Base-by-base conservation (phyloP, 176 grass and related monocot genomes). In the Zea luxurians region DNA sequence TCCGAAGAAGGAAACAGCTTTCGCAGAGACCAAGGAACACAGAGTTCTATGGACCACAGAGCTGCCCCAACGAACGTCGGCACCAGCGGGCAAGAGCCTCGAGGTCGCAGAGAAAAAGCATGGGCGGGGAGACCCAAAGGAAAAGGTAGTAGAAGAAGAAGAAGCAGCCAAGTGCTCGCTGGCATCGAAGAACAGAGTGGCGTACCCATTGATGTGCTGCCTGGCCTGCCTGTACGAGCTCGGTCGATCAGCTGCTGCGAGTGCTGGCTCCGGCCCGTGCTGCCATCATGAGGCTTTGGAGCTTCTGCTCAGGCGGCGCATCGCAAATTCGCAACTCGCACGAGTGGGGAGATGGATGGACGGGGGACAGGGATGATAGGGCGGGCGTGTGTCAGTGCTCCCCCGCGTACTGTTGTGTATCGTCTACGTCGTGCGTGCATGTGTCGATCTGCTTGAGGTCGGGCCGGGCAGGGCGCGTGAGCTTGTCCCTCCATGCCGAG, bases 201-300 rank as follows among this genome's bases (percentile, higher is more conserved):
- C 38, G 71, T 84, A 84, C 82, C 86, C 82, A 88, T 88, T 77
- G 71, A 52, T 66, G 68, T n/a, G 68, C 4, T 70, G 68, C 37
- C 77, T 71, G 73, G 12, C 6, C 0, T 18, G 2, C 50, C 72
- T 13, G 70, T 73, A 17, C 35, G 59, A 20, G 46, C 54, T 45
- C 46, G 70, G 52, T 16, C 81, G 76, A 74, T 63, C 86, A 79
- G 8, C 74, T 62, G 50, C 47, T 11, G 45, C 58, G 9, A 73
- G 49, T 40, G 10, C 61, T 48, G 50, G 44, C 45, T 49, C 13
- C 35, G 49, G 40, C 4, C 10, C 46, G 57, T 71, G 80, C 40
- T 35, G 65, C 66, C 68, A 60, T 74, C 18, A 53, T 73, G 71
- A 54, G 48, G 69, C 63, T 87, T 65, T 35, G 73, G 67, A 73